Conservation (phyloP, 73 alveolate genomes). For the Paramecium octaurelia region DNA sequence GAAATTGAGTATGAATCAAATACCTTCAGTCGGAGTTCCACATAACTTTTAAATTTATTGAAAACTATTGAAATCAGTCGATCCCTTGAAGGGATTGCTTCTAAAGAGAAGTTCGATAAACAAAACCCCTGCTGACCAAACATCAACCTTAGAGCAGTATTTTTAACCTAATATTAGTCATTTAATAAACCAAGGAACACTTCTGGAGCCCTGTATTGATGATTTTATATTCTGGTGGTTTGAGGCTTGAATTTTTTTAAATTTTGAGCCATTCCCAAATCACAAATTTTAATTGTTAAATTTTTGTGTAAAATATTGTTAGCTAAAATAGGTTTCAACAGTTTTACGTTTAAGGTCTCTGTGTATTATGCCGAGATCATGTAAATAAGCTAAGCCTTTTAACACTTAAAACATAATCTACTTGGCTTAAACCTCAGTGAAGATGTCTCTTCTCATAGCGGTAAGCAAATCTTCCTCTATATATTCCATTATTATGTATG, state of each 20-base stretch:
- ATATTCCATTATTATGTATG: background rate
- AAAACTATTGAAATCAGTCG: background rate
- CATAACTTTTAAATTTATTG: background rate
- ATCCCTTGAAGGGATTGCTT: background rate
- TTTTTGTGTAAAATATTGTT: background rate
- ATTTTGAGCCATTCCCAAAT: slow-evolving; percentile 17
- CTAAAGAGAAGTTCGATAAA: slow-evolving; percentile 8
- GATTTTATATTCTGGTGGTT: background rate
- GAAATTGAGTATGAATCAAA: background rate
- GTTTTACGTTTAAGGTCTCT: background rate
- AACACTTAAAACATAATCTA: background rate
- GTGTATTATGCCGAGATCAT: background rate
- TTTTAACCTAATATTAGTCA: background rate
- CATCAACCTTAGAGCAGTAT: background rate
- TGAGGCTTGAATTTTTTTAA: background rate
- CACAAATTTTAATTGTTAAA: background rate
- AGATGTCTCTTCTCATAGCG: background rate
- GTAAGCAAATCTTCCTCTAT: background rate
- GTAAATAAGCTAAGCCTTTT: background rate
- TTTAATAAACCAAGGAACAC: slow-evolving; percentile 16
- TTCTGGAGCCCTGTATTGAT: background rate
- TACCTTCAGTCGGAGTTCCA: slow-evolving; percentile 5
- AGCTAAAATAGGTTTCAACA: background rate
- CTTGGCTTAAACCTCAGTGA: background rate
- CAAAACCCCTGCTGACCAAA: slow-evolving; percentile 8